Conservation (phyloP, 371 early-diverging fungal genomes). For the Lichtheimia ornata region DNA sequence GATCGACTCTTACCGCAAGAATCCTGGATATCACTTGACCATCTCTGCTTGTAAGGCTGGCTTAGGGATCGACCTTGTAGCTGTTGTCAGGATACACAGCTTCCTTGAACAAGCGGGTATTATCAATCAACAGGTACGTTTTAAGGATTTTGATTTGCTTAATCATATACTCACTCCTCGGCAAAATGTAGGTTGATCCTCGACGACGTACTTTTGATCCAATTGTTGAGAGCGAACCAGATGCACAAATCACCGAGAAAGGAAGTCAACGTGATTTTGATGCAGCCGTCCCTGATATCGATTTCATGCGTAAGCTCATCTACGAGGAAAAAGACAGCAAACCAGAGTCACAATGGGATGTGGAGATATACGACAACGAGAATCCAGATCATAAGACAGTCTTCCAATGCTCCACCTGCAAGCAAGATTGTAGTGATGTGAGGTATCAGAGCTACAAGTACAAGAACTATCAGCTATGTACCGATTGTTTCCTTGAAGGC, state of each 20-base stretch:
- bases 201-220: conserved; percentile 44
- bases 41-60: conserved; percentile 92
- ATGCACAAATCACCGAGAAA: conserved; percentile 21
- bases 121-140: conserved; percentile 90
- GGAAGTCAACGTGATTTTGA: conserved; percentile 36
- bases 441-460: conserved; percentile 43
- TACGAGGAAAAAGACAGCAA: conserved; percentile 16
- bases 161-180: neutral
- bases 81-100: conserved; percentile 92
- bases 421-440: conserved; percentile 34
- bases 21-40: conserved; percentile 91
- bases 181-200: conserved; percentile 37
- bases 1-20: conserved; percentile 90
- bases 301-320: conserved; percentile 30
- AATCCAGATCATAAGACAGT: conserved; percentile 33
- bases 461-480: conserved; percentile 34
- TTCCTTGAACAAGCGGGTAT: conserved; percentile 97
- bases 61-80: conserved; percentile 90
- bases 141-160: neutral
- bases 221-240: conserved; percentile 39
- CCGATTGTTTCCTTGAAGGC: conserved; percentile 46
- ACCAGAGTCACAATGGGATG: conserved; percentile 23
- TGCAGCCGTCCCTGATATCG: conserved; percentile 21
- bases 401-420: conserved; percentile 36
- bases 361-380: conserved; percentile 25